A percentile compares a stretch with the other conserved stretches of the same genome.
phyloP scores from a whole-genome alignment of 2,329 filamentous ascomycete genomes.

The Ophiostoma sp. region DNA sequence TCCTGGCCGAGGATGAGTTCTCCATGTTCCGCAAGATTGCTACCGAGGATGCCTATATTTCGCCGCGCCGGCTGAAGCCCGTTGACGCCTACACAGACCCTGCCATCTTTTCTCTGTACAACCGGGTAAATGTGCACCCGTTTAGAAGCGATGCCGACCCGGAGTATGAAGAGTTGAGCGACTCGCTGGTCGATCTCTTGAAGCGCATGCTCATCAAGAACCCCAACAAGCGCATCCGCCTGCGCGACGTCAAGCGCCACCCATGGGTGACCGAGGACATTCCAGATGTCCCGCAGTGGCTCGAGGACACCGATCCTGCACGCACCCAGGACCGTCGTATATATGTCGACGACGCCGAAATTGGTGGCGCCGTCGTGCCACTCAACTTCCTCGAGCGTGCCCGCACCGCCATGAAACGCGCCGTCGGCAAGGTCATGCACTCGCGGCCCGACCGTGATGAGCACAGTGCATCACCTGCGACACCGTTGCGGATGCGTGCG shows the following conservation, averaged over 20 bases:
- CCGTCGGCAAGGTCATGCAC: slow-evolving; percentile 58
- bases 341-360: slow-evolving; percentile 83
- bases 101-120: slow-evolving; percentile 49
- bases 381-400: slow-evolving; percentile 82
- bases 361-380: slow-evolving; percentile 84
- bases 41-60: slow-evolving; percentile 87
- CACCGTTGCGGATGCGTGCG: slow-evolving; percentile 47
- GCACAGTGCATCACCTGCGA: slow-evolving; percentile 3
- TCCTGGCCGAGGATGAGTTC: slow-evolving; percentile 85
- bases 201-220: slow-evolving; percentile 80
- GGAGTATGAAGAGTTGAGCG: slow-evolving; percentile 79
- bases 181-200: slow-evolving; percentile 72
- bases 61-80: slow-evolving; percentile 72
- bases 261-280: slow-evolving; percentile 83
- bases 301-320: slow-evolving; percentile 88
- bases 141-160: slow-evolving; percentile 74
- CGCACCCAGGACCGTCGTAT: slow-evolving; percentile 77
- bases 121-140: slow-evolving; percentile 55
- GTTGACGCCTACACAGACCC: slow-evolving; percentile 57
- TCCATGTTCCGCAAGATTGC: slow-evolving; percentile 89
- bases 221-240: slow-evolving; percentile 76
- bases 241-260: slow-evolving; percentile 90
- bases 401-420: slow-evolving; percentile 68
- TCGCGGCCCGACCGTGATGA: slow-evolving; percentile 54
- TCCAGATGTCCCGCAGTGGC: slow-evolving; percentile 68